These are phyloP conservation scores for Pachysandra terminalis DNA, from an alignment of 164 flowering plant species.

Conservation along the genomic window DNA sequence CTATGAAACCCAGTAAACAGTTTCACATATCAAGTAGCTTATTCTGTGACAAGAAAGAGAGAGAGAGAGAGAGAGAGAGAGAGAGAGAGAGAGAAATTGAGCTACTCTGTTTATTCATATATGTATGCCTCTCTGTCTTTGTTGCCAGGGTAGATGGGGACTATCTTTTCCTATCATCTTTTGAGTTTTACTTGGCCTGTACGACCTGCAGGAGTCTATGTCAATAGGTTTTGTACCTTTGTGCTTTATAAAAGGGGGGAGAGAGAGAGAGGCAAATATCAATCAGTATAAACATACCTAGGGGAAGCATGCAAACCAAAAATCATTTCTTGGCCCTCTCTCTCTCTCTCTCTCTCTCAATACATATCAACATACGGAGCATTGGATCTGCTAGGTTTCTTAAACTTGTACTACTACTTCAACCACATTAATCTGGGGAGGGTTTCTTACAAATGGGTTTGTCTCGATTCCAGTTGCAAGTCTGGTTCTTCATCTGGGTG, in stretches of 20 bases:
- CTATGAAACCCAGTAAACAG: slow-evolving; percentile 11
- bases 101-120: slow-evolving; percentile 27
- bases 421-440: too few relatives aligned
- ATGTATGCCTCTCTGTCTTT: slow-evolving; percentile 9
- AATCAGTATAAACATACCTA: too few relatives aligned
- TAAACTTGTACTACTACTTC: too few relatives aligned
- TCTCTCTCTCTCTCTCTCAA: too few relatives aligned
- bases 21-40: slow-evolving; percentile 11
- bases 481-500: not conserved
- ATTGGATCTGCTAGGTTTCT: too few relatives aligned
- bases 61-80: slow-evolving; percentile 3
- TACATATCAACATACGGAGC: too few relatives aligned
- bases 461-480: slow-evolving; percentile 2
- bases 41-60: slow-evolving; percentile 8
- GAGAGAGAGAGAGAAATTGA: slow-evolving; percentile 23
- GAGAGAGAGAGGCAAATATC: not conserved
- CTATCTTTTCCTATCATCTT: slow-evolving; percentile 30
- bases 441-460: slow-evolving; percentile 2
- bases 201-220: slow-evolving; percentile 28
- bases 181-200: slow-evolving; percentile 20
- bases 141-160: slow-evolving; percentile 37
- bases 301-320: not conserved
- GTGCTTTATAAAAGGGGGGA: slow-evolving; percentile 21
- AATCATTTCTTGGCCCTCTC: too few relatives aligned
- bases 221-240: slow-evolving; percentile 20